phyloP scores from a whole-genome alignment of 2,329 filamentous ascomycete species.

The Phialophora tarda region DNA sequence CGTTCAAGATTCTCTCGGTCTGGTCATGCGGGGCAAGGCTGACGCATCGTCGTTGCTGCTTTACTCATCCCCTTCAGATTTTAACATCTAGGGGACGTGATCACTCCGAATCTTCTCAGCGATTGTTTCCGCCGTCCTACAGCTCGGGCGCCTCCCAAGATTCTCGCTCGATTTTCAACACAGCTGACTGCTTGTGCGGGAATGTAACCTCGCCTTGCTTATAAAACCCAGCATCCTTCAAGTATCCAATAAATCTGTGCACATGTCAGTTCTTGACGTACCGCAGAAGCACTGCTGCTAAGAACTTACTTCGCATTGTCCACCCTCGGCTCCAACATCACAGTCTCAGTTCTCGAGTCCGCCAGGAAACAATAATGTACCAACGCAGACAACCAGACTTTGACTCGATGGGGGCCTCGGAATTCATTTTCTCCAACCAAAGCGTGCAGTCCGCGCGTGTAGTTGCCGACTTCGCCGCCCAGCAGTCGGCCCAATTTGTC shows the following conservation, averaged over 20 bases:
- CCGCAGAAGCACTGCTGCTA: not conserved
- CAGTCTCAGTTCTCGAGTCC: conserved; percentile 79
- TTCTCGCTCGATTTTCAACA: conserved; percentile 80
- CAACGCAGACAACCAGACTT: conserved; percentile 80
- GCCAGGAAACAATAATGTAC: conserved; percentile 83
- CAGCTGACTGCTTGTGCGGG: conserved; percentile 89
- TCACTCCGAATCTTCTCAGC: not conserved
- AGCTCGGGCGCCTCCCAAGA: conserved; percentile 72
- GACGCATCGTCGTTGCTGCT: not conserved
- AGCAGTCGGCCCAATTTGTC: conserved; percentile 76
- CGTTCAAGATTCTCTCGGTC: not conserved
- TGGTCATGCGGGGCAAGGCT: conserved; percentile 10
- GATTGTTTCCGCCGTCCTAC: conserved; percentile 10
- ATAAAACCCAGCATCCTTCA: conserved; percentile 77
- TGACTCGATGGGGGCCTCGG: conserved; percentile 75
- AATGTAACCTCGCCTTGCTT: conserved; percentile 87
- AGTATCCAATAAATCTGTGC: conserved; percentile 69
- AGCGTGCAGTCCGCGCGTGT: conserved; percentile 86
- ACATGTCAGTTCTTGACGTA: conserved; percentile 15
- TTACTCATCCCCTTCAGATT: not conserved
- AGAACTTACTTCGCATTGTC: conserved; percentile 80
- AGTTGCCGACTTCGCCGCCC: conserved; percentile 70
- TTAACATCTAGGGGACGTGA: not conserved
- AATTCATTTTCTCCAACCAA: conserved; percentile 93
- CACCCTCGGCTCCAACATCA: conserved; percentile 86